phyloP scores from a whole-genome alignment of 768 basidiomycete species.

The Auricularia sp. region DNA sequence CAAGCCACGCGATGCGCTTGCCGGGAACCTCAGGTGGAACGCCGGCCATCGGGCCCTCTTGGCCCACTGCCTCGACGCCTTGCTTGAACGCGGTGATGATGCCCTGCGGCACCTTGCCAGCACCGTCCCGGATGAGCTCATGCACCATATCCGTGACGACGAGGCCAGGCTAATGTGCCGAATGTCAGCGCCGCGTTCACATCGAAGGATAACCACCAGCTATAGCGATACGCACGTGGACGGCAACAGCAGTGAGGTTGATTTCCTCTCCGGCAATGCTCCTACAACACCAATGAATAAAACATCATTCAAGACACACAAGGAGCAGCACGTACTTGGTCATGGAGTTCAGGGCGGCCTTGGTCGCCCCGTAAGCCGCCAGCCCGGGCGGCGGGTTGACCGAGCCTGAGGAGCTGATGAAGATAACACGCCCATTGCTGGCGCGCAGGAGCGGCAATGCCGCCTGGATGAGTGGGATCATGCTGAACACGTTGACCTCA shows the following conservation, averaged over 20 bases:
- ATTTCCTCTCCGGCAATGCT: slow-evolving; percentile 84
- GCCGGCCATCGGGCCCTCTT: background rate
- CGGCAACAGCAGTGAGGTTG: slow-evolving; percentile 58
- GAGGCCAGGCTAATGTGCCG: background rate
- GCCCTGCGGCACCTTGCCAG: background rate
- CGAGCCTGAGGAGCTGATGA: slow-evolving; percentile 68
- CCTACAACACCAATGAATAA: slow-evolving; percentile 26
- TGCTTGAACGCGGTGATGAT: background rate
- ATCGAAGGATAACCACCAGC: no score
- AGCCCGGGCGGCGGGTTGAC: slow-evolving; percentile 41
- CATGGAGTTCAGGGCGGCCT: slow-evolving; percentile 85
- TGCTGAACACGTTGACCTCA: slow-evolving; percentile 82
- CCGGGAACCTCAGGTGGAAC: slow-evolving; percentile 67
- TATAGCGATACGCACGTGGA: slow-evolving; percentile 31
- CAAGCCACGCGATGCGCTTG: slow-evolving; percentile 67
- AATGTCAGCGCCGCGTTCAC: no score
- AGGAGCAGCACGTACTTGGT: slow-evolving; percentile 40
- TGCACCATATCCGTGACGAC: background rate
- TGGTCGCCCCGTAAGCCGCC: slow-evolving; percentile 75
- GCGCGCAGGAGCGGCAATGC: slow-evolving; percentile 61
- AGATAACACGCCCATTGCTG: slow-evolving; percentile 59
- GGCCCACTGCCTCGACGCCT: background rate
- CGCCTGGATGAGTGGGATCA: slow-evolving; percentile 57
- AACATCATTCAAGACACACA: background rate
- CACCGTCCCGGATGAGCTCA: background rate